Evolutionary conservation across 1,139 yeast genomes (phyloP).

Genomic region (Saccharomyces hybrid): DNA sequence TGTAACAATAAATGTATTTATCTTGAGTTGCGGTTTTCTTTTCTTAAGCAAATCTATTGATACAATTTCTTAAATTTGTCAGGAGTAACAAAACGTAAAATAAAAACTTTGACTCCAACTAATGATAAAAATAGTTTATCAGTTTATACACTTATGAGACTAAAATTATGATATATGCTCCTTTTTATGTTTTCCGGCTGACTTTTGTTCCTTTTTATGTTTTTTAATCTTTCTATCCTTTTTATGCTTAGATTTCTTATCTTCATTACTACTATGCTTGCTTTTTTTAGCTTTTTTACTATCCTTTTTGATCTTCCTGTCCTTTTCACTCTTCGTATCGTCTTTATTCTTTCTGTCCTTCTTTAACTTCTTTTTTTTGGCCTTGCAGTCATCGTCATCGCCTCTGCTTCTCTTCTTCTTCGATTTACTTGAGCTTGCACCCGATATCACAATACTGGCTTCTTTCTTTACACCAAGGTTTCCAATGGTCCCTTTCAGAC

Average conservation of each 20-base stretch:
- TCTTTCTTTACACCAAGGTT: constrained; percentile 22
- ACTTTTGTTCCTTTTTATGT: constrained; percentile 16
- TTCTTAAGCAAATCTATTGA: neutral
- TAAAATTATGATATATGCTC: neutral
- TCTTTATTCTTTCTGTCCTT: constrained; percentile 14
- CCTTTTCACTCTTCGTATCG: constrained; percentile 14
- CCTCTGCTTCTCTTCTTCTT: constrained; percentile 15
- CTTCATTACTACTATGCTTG: constrained; percentile 25
- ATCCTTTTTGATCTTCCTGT: constrained; percentile 22
- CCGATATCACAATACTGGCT: constrained; percentile 7
- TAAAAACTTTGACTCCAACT: neutral
- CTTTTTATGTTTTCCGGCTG: neutral
- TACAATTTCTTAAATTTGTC: neutral
- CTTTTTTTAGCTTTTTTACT: constrained; percentile 22
- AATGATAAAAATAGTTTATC: neutral
- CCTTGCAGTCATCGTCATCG: constrained; percentile 13
- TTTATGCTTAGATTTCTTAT: constrained; percentile 19
- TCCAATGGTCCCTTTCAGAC: constrained; percentile 69
- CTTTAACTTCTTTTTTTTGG: constrained; percentile 15
- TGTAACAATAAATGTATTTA: neutral
- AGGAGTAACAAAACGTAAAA: neutral
- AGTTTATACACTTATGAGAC: neutral
- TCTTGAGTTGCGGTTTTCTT: neutral
- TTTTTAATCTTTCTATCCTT: constrained; percentile 20
- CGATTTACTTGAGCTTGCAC: constrained; percentile 6